Conservation (phyloP, 1,139 yeast genomes). For the Chernovozyma aurita region DNA sequence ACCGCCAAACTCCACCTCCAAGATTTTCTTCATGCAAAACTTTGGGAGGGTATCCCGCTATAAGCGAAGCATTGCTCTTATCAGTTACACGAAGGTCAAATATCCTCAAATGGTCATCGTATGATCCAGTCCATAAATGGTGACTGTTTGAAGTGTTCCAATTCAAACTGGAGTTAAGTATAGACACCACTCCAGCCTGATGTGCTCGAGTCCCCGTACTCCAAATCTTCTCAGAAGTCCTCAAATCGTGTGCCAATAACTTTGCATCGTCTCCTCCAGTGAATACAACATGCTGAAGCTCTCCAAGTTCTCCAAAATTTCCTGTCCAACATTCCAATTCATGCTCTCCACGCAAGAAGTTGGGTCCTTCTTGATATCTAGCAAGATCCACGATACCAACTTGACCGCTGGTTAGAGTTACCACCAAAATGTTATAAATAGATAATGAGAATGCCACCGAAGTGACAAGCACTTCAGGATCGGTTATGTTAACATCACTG, state of each 20-base stretch:
- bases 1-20: conserved; percentile 95
- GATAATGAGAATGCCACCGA: conserved; percentile 60
- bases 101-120: conserved; percentile 72
- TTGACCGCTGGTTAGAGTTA: conserved; percentile 61
- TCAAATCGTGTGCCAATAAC: conserved; percentile 69
- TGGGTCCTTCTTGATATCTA: conserved; percentile 6
- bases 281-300: conserved; percentile 54
- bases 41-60: conserved; percentile 47
- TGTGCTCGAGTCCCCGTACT: conserved; percentile 54
- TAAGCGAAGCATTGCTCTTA: conserved; percentile 28
- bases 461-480: conserved; percentile 51
- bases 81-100: conserved; percentile 66
- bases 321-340: conserved; percentile 89
- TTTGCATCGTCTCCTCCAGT: conserved; percentile 91
- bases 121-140: conserved; percentile 82
- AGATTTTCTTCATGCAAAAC: conserved; percentile 43
- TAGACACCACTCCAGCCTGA: conserved; percentile 85
- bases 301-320: conserved; percentile 58
- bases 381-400: conserved; percentile 30
- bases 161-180: conserved; percentile 43
- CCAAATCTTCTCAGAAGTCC: conserved; percentile 50
- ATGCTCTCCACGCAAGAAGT: conserved; percentile 36
- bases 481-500: conserved; percentile 38
- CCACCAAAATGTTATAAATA: conserved; percentile 27
- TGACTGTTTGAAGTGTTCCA: conserved; percentile 45